These are phyloP conservation scores for Barnettozyma vustinii DNA, from an alignment of 805 yeast species.

Conservation along the genomic window DNA sequence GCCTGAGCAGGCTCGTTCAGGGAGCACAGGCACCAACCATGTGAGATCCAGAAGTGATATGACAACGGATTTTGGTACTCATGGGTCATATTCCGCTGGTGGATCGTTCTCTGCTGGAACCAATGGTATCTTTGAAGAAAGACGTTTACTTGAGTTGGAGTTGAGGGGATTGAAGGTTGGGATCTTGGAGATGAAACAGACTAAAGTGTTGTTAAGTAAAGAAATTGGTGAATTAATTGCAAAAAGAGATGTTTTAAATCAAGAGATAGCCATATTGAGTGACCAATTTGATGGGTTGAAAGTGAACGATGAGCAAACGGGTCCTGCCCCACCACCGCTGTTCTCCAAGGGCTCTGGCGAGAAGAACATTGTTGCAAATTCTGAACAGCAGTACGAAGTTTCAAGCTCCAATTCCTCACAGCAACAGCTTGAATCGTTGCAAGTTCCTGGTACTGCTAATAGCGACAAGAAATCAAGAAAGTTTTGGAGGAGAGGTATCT, in stretches of 20 bases:
- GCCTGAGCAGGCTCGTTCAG: slow-evolving; percentile 4
- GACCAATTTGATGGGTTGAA: slow-evolving; percentile 20
- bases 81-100: slow-evolving; percentile 4
- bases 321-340: slow-evolving; percentile 3
- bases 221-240: slow-evolving; percentile 48
- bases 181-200: slow-evolving; percentile 35
- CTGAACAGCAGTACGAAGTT: background rate
- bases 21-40: background rate
- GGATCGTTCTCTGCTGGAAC: background rate
- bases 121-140: slow-evolving; percentile 9
- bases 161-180: slow-evolving; percentile 37
- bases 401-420: background rate
- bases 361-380: background rate
- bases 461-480: slow-evolving; percentile 23
- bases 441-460: slow-evolving; percentile 3
- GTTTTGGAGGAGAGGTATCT: slow-evolving; percentile 29
- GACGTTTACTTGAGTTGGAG: slow-evolving; percentile 28
- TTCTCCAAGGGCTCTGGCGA: background rate
- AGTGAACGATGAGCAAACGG: background rate
- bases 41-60: slow-evolving; percentile 5
- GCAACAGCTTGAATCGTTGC: background rate
- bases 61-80: background rate
- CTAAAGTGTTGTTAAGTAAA: slow-evolving; percentile 37
- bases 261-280: slow-evolving; percentile 37
- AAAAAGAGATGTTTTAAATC: slow-evolving; percentile 41